Evolutionary conservation across 805 yeast species (phyloP).

Genomic region (Saccharomycopsis sp.): DNA sequence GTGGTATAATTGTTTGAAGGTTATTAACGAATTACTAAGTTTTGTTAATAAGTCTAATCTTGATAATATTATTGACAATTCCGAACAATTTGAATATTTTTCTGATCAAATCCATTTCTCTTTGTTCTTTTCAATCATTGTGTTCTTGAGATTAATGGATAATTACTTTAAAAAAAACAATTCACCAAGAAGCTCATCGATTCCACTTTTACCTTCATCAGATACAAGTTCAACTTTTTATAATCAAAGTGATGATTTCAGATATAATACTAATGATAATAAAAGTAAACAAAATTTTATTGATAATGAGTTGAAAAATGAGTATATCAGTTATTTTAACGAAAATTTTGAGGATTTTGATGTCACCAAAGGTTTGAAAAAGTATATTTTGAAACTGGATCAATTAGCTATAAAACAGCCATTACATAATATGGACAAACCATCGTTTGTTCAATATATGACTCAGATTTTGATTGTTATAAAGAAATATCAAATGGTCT

Average conservation of each 20-base stretch:
- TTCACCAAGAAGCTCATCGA: not conserved
- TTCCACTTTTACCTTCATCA: not conserved
- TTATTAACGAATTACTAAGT: slow-evolving; percentile 4
- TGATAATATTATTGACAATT: slow-evolving; percentile 20
- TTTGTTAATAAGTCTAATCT: slow-evolving; percentile 11
- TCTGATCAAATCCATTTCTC: slow-evolving; percentile 48
- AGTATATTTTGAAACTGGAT: slow-evolving; percentile 1
- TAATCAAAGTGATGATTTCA: not conserved
- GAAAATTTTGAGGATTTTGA: not conserved
- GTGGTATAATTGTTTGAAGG: slow-evolving; percentile 7
- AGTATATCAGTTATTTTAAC: slow-evolving; percentile 3
- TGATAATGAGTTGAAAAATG: not conserved
- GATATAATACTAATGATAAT: not conserved
- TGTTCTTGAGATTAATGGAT: slow-evolving; percentile 7
- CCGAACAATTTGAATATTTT: slow-evolving; percentile 48
- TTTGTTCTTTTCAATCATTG: slow-evolving; percentile 10
- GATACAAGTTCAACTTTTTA: not conserved
- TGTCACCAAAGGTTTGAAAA: not conserved
- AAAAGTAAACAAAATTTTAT: not conserved
- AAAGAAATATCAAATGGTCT: slow-evolving; percentile 8
- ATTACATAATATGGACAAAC: slow-evolving; percentile 1
- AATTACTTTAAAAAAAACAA: not conserved
- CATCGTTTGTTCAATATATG: slow-evolving; percentile 7
- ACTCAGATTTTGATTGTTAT: slow-evolving; percentile 8
- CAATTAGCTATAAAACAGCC: not conserved